Percentiles rank a stretch among this genome's conserved stretches.
Evolutionary conservation across 2,329 filamentous ascomycete genomes (phyloP).

Genomic region (Fonsecaea pugnacius): DNA sequence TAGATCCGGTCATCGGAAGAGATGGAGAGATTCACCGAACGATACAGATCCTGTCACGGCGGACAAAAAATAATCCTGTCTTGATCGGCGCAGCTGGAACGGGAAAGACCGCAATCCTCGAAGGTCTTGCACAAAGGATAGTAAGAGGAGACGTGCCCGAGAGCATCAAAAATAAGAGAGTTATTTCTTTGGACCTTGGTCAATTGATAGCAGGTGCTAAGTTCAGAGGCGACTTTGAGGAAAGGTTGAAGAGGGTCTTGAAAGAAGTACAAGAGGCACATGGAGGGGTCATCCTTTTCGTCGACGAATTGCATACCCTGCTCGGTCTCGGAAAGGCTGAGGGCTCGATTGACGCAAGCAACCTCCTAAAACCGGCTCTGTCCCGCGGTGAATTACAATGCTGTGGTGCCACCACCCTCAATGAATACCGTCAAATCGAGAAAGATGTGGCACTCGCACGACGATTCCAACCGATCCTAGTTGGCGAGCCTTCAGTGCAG

Average conservation of each 20-base stretch:
- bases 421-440: slow-evolving; percentile 90
- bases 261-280: slow-evolving; percentile 89
- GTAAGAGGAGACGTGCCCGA: slow-evolving; percentile 92
- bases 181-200: slow-evolving; percentile 85
- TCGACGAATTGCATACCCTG: slow-evolving; percentile 90
- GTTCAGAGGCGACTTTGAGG: slow-evolving; percentile 94
- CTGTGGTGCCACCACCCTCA: slow-evolving; percentile 90
- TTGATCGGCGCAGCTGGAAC: slow-evolving; percentile 98
- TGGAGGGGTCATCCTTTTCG: slow-evolving; percentile 89
- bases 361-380: slow-evolving; percentile 90
- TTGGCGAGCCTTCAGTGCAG: slow-evolving; percentile 87
- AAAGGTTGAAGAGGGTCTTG: slow-evolving; percentile 85
- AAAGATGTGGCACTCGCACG: slow-evolving; percentile 93
- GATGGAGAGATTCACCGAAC: slow-evolving; percentile 91
- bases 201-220: slow-evolving; percentile 94
- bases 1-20: slow-evolving; percentile 94
- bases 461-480: slow-evolving; percentile 89
- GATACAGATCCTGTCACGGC: slow-evolving; percentile 87
- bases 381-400: slow-evolving; percentile 91
- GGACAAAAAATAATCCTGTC: slow-evolving; percentile 98
- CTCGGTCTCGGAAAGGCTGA: slow-evolving; percentile 93
- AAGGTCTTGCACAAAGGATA: slow-evolving; percentile 92
- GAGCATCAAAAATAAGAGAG: slow-evolving; percentile 90
- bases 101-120: slow-evolving; percentile 96
- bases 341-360: slow-evolving; percentile 94